Evolutionary conservation across 2,329 filamentous ascomycete species (phyloP), one percentile per base, ranked within the genome.

Genomic region (Cercospora berteroae): DNA sequence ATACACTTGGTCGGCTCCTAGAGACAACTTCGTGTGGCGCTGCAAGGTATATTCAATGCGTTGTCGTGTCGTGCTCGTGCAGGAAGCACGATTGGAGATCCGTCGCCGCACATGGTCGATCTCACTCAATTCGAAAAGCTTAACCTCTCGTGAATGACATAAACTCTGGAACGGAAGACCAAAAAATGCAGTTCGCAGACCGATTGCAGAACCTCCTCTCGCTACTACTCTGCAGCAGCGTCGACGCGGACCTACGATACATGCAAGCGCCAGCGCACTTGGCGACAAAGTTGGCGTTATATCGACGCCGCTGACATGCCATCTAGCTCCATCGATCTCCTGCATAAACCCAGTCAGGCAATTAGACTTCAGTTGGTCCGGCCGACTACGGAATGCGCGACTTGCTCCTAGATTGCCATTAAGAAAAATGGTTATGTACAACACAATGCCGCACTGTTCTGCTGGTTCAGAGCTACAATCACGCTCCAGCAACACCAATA

Each of bases 381-480:
- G 57, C 42, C 44, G 44, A 50, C 44, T 8, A 23, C 48, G 20
- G 48, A 25, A 27, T 27, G 20, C 20, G 48, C 48, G 20, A 50
- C 20, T 20, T 50, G 44, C 48, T 8, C 20, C 12, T 13, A 2
- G 23, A 23, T 52, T 50, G 48, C 23, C 48, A 52, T 16, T 2
- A 5, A 27, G 23, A 27, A 18, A n/a, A 52, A 8, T 39, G 36
- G 20, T 6, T 27, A 52, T 52, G 18, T 50, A 50, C 20, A 27
- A 57, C 10, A 55, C 20, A 20, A 57, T 16, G 55, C 27, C 20
- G 55, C 55, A 16, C 55, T 57, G 55, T n/a, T 57, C 12, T 33
- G 27, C 31, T 13, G 16, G 3, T 3, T 36, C 27, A 57, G n/a
- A 18, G 55, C 29, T 25, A n/a, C n/a, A n/a, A 3, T 3, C 50